These are phyloP conservation scores for Solanum pennellii DNA, from an alignment of 257 asterid species.

Conservation along the genomic window DNA sequence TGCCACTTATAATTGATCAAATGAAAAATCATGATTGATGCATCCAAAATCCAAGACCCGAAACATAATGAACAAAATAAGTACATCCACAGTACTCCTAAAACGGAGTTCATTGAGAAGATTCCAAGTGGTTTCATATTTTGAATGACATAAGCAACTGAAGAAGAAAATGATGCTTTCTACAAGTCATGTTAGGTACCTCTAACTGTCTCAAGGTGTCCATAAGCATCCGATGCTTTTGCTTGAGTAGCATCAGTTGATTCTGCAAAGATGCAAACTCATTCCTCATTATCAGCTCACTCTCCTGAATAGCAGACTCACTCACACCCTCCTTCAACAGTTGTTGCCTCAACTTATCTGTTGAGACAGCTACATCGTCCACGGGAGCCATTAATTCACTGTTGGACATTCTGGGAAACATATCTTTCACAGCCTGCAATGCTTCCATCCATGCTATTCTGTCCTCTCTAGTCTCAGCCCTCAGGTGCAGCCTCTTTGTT, in stretches of 20 bases:
- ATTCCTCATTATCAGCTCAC: conserved; percentile 69
- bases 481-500: conserved; percentile 80
- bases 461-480: conserved; percentile 86
- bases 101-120: conserved; percentile 2
- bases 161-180: conserved; percentile 26
- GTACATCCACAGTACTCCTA: no score
- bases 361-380: conserved; percentile 52
- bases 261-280: conserved; percentile 76
- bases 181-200: conserved; percentile 55
- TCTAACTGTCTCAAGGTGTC: conserved; percentile 90
- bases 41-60: not conserved
- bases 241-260: conserved; percentile 65
- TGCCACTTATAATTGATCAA: not conserved
- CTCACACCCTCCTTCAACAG: conserved; percentile 62
- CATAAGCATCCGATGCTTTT: conserved; percentile 71
- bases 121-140: conserved; percentile 16
- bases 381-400: conserved; percentile 89
- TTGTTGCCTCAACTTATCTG: conserved; percentile 67
- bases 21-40: not conserved
- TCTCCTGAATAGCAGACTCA: conserved; percentile 64
- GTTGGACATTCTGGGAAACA: conserved; percentile 94
- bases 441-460: conserved; percentile 80
- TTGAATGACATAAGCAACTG: conserved; percentile 12
- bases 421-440: conserved; percentile 77
- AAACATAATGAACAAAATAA: not conserved